Evolutionary conservation across 169 alveolate species (phyloP).

Genomic region (Plasmodium gallinaceum): DNA sequence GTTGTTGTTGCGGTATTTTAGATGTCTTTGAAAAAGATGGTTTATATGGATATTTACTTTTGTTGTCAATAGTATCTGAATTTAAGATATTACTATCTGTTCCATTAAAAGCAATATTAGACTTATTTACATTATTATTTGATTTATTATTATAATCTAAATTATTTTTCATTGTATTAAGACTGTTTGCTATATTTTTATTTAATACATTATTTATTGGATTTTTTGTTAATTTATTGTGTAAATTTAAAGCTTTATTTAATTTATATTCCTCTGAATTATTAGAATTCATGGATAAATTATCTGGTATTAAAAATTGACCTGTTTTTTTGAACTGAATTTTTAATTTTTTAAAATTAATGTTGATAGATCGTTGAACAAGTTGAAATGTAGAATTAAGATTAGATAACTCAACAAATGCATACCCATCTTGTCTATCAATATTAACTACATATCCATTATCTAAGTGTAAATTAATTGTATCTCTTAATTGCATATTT

Average conservation of each 20-base stretch:
- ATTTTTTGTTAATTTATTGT: background rate
- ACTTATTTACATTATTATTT: background rate
- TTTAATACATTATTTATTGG: background rate
- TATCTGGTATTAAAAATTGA: slow-evolving; percentile 71
- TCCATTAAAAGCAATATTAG: background rate
- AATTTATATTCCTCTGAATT: background rate
- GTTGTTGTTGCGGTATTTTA: slow-evolving; percentile 21
- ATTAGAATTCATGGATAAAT: slow-evolving; percentile 21
- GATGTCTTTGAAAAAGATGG: background rate
- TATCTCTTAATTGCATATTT: slow-evolving; percentile 52
- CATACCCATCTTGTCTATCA: slow-evolving; percentile 74
- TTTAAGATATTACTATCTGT: background rate
- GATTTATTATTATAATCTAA: background rate
- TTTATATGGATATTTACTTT: slow-evolving; percentile 21
- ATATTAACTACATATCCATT: slow-evolving; percentile 74
- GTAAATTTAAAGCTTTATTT: slow-evolving; percentile 9
- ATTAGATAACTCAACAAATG: slow-evolving; percentile 72
- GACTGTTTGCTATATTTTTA: background rate
- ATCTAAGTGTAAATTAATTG: slow-evolving; percentile 57
- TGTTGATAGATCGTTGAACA: slow-evolving; percentile 57
- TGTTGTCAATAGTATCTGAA: slow-evolving; percentile 8
- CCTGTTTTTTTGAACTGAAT: slow-evolving; percentile 75
- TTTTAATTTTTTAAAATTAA: slow-evolving; percentile 68
- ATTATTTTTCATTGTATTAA: background rate
- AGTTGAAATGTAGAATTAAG: slow-evolving; percentile 57